Conservation (phyloP, 371 early-diverging fungal species). For the Parasitella parasitica region DNA sequence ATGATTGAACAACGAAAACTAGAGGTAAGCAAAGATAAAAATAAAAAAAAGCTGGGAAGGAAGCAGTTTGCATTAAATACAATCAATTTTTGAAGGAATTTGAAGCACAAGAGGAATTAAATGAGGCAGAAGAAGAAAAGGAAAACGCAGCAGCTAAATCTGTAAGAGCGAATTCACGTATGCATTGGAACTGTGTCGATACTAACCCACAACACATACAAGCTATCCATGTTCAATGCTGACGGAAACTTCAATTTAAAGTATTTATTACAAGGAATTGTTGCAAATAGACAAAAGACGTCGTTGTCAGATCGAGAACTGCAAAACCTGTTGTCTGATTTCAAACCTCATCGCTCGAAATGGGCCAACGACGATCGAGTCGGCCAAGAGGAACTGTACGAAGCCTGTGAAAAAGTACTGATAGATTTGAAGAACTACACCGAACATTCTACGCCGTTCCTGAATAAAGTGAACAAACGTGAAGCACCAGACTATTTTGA, state of each 20-base stretch:
- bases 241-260: conserved; percentile 61
- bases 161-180: conserved; percentile 2
- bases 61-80: not conserved
- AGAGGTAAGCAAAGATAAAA: no score
- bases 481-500: conserved; percentile 97
- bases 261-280: conserved; percentile 81
- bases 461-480: conserved; percentile 87
- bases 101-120: conserved; percentile 54
- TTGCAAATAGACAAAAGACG: conserved; percentile 64
- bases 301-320: conserved; percentile 72
- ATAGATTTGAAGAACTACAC: conserved; percentile 78
- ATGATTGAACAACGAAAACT: conserved; percentile 66
- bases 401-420: conserved; percentile 83
- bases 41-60: no score
- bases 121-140: conserved; percentile 51
- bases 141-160: conserved; percentile 36
- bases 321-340: conserved; percentile 76
- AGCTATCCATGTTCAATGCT: conserved; percentile 53
- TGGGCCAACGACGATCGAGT: conserved; percentile 89
- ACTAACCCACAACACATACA: not conserved
- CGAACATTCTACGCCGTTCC: conserved; percentile 86
- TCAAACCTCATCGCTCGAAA: conserved; percentile 85
- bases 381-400: conserved; percentile 93
- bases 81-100: conserved; percentile 26
- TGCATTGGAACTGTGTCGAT: not conserved